Percentiles rank a stretch among this genome's conserved stretches.
Evolutionary conservation across 1,139 yeast genomes (phyloP).

Genomic region (Debaryomyces sp.): DNA sequence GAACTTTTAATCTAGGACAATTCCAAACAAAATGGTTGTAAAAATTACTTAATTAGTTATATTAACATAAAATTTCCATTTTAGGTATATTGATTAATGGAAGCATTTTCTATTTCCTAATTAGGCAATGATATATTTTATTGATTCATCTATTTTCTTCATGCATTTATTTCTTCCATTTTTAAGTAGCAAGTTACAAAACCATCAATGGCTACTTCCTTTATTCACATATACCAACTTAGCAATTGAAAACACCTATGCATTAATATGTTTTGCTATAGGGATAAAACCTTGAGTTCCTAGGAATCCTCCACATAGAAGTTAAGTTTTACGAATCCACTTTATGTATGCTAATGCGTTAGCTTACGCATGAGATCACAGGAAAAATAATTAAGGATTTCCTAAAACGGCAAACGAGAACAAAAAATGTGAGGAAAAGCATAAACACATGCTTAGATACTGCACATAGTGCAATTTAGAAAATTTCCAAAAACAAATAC

Average conservation of each 20-base stretch:
- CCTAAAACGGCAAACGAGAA: neutral
- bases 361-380: conserved; percentile 1
- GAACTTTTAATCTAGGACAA: conserved; percentile 4
- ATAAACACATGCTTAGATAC: conserved; percentile 3
- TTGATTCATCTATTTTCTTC: neutral
- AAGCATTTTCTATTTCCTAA: conserved; percentile 12
- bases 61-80: conserved; percentile 12
- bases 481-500: conserved; percentile 7
- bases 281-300: neutral
- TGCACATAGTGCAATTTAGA: neutral
- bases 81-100: conserved; percentile 12
- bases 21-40: conserved; percentile 3
- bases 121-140: conserved; percentile 11
- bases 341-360: neutral
- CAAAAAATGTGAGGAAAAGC: neutral
- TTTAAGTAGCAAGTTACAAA: neutral
- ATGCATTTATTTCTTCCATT: neutral
- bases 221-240: neutral
- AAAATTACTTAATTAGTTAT: conserved; percentile 11
- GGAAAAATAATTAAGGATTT: neutral
- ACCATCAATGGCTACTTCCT: neutral
- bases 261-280: neutral
- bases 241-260: neutral
- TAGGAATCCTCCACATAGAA: neutral
- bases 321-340: neutral